Conservation (phyloP, 441 rosid species). For the Codiaeum variegatum region DNA sequence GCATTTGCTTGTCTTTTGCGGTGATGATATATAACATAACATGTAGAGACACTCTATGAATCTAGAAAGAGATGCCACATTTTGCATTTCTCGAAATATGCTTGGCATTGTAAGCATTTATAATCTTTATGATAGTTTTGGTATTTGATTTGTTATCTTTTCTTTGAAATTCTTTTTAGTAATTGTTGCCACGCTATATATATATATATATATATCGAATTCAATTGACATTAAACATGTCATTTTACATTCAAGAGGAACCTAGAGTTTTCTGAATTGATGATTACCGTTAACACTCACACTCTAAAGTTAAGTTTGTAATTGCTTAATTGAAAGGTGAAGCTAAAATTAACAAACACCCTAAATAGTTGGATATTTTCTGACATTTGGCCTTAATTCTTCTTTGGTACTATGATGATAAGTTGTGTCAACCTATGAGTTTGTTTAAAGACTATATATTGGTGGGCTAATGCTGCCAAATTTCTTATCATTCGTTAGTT, state of each 20-base stretch:
- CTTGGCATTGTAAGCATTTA: no score
- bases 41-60: not conserved
- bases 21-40: not conserved
- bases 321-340: not conserved
- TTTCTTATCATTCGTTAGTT: conserved; percentile 11
- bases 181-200: no score
- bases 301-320: not conserved
- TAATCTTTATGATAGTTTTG: no score
- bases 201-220: no score
- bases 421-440: no score
- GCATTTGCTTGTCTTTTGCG: not conserved
- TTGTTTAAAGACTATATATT: not conserved
- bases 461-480: not conserved
- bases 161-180: no score
- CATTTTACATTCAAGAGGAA: not conserved
- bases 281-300: not conserved
- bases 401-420: not conserved
- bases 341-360: not conserved
- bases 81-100: not conserved
- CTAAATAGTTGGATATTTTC: not conserved
- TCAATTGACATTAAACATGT: not conserved
- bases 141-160: no score
- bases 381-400: not conserved
- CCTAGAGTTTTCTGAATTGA: no score
- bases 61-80: not conserved